Base-by-base conservation (phyloP, 805 yeast genomes). In the Saturnispora dispora region DNA sequence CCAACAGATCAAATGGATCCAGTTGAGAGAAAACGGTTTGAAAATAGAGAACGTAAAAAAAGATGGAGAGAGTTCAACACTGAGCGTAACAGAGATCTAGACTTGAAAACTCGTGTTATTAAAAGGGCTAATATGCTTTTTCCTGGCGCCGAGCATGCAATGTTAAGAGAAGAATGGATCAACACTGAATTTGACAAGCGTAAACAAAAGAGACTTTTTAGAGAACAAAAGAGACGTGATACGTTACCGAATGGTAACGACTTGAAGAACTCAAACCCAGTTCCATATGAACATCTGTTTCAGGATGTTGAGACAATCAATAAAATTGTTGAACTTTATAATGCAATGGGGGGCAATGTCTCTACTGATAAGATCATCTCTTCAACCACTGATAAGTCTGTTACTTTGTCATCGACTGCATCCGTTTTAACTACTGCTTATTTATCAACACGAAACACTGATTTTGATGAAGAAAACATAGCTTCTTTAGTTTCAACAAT, bases 81-180 rank as follows among this genome's bases (percentile, higher is more conserved):
- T 8, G 83, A 83, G 53, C 74, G 93, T 57, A 90, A 90, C 65
- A 83, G 87, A 69, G 96, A 89, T 64, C 84, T 88, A 60, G 98
- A 91, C 62, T 71, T 91, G 50, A 74, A 95, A 48, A 79, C 86
- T 0, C 72, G 98, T 51, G 82, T 91, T 20, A 75, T 78, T 56
- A 83, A 83, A 57, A 72, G 93, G 40, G 96, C 97, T 0, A 71
- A 69, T 37, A 68, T 67, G 18, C 67, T 83, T 57, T 89, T 79
- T 68, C 93, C 96, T 1, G 76, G 72, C 9, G 72, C 67, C 0
- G 81, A 79, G 6, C 67, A 83, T 10, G 73, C 69, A 9, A 79
- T 75, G 44, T 77, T 79, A 55, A 73, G 72, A 50, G 63, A 66
- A 41, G 70, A 74, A 40, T 91, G 97, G 97, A 75, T 87, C 35